Percentiles rank a stretch among this genome's conserved stretches.
Conservation (phyloP, 2,329 filamentous ascomycete species). For the Epichloe bromicola region DNA sequence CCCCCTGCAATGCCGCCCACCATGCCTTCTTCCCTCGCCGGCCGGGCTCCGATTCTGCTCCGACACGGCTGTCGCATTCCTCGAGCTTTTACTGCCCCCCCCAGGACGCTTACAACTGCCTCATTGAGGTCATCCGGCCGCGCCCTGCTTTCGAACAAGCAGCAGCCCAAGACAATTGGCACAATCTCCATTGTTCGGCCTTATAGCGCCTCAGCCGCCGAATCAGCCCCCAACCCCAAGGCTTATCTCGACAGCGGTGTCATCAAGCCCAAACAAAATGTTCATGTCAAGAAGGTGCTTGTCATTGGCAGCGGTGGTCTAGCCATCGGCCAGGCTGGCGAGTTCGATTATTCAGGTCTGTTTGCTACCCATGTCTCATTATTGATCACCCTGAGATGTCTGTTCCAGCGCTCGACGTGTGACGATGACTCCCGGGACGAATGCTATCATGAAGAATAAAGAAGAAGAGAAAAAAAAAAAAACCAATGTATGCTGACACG, state of each 20-base stretch:
- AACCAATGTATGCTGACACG: conserved; percentile 7
- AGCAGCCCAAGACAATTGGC: conserved; percentile 32
- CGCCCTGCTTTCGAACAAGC: conserved; percentile 18
- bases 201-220: conserved; percentile 32
- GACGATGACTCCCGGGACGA: neutral
- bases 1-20: conserved; percentile 25
- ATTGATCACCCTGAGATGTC: neutral
- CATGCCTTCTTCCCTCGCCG: conserved; percentile 32
- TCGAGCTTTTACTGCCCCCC: conserved; percentile 27
- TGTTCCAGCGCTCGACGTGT: neutral
- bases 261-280: conserved; percentile 63
- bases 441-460: neutral
- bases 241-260: conserved; percentile 83
- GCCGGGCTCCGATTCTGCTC: conserved; percentile 44
- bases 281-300: conserved; percentile 92
- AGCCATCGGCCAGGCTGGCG: conserved; percentile 92
- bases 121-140: conserved; percentile 20
- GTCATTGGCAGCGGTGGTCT: conserved; percentile 93
- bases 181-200: conserved; percentile 30
- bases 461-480: neutral
- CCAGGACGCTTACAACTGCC: conserved; percentile 30
- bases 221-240: conserved; percentile 67
- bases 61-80: conserved; percentile 40
- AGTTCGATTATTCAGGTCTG: conserved; percentile 97
- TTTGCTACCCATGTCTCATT: neutral